Evolutionary conservation across 352 stramenopile genomes (phyloP).

Genomic region (Globisporangium orthogonon): DNA sequence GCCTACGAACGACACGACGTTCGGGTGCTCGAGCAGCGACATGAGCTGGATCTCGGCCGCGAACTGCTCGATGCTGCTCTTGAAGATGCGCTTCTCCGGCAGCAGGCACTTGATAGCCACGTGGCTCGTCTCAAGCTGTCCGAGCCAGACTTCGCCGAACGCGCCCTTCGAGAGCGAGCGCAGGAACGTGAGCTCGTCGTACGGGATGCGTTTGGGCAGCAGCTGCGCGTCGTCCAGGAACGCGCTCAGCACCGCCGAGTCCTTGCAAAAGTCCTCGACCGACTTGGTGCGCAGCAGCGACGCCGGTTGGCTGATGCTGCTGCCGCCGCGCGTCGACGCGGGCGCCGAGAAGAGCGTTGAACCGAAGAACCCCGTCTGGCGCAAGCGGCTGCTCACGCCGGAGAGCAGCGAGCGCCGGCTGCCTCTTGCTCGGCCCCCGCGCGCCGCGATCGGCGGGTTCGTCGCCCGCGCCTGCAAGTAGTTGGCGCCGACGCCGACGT

Average conservation of each 20-base stretch:
- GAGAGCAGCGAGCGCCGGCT: conserved; percentile 5
- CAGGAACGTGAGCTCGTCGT: conserved; percentile 63
- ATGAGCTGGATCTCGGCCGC: conserved; percentile 67
- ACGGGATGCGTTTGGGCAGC: conserved; percentile 43
- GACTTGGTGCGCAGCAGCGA: conserved; percentile 25
- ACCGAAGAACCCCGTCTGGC: conserved; percentile 9
- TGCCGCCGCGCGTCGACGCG: background rate
- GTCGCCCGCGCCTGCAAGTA: background rate
- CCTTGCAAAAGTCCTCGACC: conserved; percentile 51
- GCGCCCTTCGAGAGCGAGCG: conserved; percentile 59
- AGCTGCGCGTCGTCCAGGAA: conserved; percentile 53
- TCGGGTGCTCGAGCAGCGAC: conserved; percentile 61
- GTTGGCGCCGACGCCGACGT: background rate
- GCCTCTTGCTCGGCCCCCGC: background rate
- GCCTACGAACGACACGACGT: conserved; percentile 70
- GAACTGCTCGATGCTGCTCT: conserved; percentile 55
- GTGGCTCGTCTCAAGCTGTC: conserved; percentile 54
- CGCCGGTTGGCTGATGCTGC: background rate
- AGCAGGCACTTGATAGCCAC: conserved; percentile 73
- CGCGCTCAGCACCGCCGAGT: conserved; percentile 40
- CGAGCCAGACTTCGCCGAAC: conserved; percentile 69
- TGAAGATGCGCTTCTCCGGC: conserved; percentile 48
- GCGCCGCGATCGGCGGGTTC: background rate
- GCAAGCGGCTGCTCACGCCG: conserved; percentile 8
- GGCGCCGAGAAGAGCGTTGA: conserved; percentile 3